phyloP scores from a whole-genome alignment of 2,329 filamentous ascomycete genomes.

The Berkeleyomyces basicola region DNA sequence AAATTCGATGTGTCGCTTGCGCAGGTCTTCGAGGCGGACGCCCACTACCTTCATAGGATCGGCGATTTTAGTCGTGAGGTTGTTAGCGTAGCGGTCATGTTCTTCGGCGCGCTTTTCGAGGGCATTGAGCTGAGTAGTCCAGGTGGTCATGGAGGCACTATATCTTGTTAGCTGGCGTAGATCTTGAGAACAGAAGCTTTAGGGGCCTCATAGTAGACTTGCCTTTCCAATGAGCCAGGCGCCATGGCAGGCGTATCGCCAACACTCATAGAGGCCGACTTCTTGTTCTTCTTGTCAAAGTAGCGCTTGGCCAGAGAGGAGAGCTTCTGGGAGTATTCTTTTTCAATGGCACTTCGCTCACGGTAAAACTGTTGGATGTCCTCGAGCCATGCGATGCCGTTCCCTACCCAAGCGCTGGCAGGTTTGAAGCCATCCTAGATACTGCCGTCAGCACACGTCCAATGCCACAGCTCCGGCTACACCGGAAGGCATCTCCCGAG shows the following conservation, averaged over 20 bases:
- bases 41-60: conserved; percentile 68
- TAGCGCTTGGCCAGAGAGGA: conserved; percentile 84
- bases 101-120: conserved; percentile 77
- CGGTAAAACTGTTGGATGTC: conserved; percentile 97
- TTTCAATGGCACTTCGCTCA: conserved; percentile 84
- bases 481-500: neutral
- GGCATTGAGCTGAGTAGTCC: conserved; percentile 83
- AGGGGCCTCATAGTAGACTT: conserved; percentile 11
- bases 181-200: neutral
- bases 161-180: neutral
- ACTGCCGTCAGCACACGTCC: neutral
- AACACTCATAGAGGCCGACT: conserved; percentile 73
- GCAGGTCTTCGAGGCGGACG: conserved; percentile 69
- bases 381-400: conserved; percentile 87
- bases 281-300: conserved; percentile 90
- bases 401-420: conserved; percentile 78
- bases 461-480: neutral
- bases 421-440: conserved; percentile 86
- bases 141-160: conserved; percentile 88
- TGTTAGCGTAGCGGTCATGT: conserved; percentile 69
- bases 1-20: conserved; percentile 81
- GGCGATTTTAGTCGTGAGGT: conserved; percentile 64
- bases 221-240: conserved; percentile 86
- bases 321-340: conserved; percentile 86
- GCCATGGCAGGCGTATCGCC: conserved; percentile 88